Percentiles rank a stretch among this genome's conserved stretches.
Conservation (phyloP, 2,329 filamentous ascomycete genomes). For the Penicillium sp. region DNA sequence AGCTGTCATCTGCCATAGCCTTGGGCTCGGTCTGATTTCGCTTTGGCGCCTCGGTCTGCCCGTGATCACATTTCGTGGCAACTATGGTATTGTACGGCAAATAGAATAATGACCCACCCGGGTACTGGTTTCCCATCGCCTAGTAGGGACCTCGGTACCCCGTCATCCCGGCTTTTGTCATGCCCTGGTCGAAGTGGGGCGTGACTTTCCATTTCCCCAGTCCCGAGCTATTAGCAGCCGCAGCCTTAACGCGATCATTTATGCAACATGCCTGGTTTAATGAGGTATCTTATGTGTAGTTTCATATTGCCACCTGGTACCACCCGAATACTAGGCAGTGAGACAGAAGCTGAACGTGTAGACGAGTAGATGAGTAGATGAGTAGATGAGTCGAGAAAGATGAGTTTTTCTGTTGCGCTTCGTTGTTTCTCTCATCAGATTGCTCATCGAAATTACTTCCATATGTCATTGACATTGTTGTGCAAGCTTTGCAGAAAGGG, state of each 20-base stretch:
- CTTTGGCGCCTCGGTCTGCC: slow-evolving; percentile 3
- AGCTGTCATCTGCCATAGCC: slow-evolving; percentile 8
- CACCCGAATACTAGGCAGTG: slow-evolving; percentile 16
- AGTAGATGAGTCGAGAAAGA: slow-evolving; percentile 5
- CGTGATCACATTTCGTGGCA: slow-evolving; percentile 2
- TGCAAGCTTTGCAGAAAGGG: slow-evolving; percentile 2
- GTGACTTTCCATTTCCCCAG: slow-evolving; percentile 2
- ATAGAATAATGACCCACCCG: background rate
- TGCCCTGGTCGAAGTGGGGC: background rate
- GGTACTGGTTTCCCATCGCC: background rate
- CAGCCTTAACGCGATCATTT: background rate
- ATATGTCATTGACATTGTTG: slow-evolving; percentile 8
- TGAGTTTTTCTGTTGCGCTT: background rate
- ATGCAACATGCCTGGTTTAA: background rate
- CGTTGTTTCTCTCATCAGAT: slow-evolving; percentile 10
- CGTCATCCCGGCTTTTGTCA: background rate
- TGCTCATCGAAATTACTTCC: slow-evolving; percentile 6
- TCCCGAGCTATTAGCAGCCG: slow-evolving; percentile 5
- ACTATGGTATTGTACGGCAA: background rate
- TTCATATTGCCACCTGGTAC: slow-evolving; percentile 21
- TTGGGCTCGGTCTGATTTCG: background rate
- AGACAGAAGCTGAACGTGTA: slow-evolving; percentile 8
- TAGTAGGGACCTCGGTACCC: slow-evolving; percentile 6
- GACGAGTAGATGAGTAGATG: slow-evolving; percentile 10
- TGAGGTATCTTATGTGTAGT: background rate